These are phyloP conservation scores for Xylariomycetidae sp. DNA, from an alignment of 2,329 filamentous ascomycete genomes.

Conservation along the genomic window DNA sequence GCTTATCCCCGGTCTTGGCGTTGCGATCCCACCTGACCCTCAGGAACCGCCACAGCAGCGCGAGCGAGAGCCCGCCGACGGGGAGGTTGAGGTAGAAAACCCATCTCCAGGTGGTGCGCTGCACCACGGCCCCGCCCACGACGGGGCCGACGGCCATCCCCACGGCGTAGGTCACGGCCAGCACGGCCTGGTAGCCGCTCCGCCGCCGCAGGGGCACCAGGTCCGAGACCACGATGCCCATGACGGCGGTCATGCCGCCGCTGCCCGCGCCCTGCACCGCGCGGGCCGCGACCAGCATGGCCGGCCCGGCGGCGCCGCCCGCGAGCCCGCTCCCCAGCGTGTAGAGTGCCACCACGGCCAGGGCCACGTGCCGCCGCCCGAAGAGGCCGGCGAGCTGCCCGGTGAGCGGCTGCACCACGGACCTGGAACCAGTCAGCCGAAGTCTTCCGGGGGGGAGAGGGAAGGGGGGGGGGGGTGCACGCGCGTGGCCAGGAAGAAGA, in stretches of 20 bases:
- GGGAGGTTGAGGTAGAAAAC: slow-evolving; percentile 26
- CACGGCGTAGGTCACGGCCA: slow-evolving; percentile 8
- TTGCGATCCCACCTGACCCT: slow-evolving; percentile 8
- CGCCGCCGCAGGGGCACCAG: slow-evolving; percentile 13
- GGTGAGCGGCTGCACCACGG: slow-evolving; percentile 2
- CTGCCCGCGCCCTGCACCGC: slow-evolving; percentile 42
- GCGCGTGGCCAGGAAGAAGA: slow-evolving; percentile 2
- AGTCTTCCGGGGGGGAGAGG: background rate
- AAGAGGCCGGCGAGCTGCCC: slow-evolving; percentile 3
- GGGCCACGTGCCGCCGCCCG: slow-evolving; percentile 2
- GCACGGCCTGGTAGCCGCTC: slow-evolving; percentile 10
- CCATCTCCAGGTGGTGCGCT: slow-evolving; percentile 17
- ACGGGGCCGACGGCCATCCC: slow-evolving; percentile 13
- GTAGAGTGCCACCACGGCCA: slow-evolving; percentile 1
- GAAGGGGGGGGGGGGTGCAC: background rate
- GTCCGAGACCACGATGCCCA: slow-evolving; percentile 20
- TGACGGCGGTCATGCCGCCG: slow-evolving; percentile 27
- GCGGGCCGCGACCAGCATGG: slow-evolving; percentile 40
- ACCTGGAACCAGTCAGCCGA: background rate
- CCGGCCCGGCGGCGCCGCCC: background rate
- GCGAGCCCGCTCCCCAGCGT: slow-evolving; percentile 2
- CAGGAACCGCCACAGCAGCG: slow-evolving; percentile 14
- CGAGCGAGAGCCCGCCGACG: slow-evolving; percentile 22
- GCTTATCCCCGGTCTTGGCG: slow-evolving; percentile 2
- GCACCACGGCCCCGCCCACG: slow-evolving; percentile 13